phyloP scores from a whole-genome alignment of 768 basidiomycete genomes.

The Xerocomus potaroensis region DNA sequence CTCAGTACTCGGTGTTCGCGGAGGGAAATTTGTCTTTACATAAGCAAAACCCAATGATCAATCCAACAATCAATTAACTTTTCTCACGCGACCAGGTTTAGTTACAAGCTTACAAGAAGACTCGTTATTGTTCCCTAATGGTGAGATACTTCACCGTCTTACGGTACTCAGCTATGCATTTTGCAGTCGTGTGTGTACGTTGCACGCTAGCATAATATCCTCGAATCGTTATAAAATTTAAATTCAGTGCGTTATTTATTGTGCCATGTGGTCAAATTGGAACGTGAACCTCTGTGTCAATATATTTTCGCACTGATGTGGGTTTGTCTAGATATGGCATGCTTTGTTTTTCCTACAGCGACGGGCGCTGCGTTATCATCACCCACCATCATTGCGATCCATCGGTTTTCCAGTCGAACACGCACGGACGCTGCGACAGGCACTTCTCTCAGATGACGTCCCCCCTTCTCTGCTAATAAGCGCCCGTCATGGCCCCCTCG shows the following conservation, averaged over 20 bases:
- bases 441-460: not conserved
- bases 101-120: not conserved
- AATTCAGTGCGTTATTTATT: not conserved
- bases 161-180: not conserved
- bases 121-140: conserved; percentile 1
- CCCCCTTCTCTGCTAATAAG: not conserved
- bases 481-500: not conserved
- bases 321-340: conserved; percentile 19
- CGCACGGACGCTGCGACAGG: not conserved
- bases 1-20: no score
- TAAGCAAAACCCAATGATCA: conserved; percentile 10
- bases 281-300: not conserved
- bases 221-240: not conserved
- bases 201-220: not conserved
- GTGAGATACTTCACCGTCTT: not conserved
- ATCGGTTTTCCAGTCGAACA: no score
- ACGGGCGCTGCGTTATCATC: not conserved
- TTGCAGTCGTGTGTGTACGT: not conserved
- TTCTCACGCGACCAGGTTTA: conserved; percentile 5
- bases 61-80: not conserved
- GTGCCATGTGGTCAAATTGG: conserved; percentile 10
- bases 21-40: conserved; percentile 13
- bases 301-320: conserved; percentile 5
- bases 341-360: conserved; percentile 18
- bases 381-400: not conserved